Evolutionary conservation across 225 moss, liverwort and hornwort species (phyloP), one percentile per base, ranked within the genome.

Genomic region (Polytrichum commune): DNA sequence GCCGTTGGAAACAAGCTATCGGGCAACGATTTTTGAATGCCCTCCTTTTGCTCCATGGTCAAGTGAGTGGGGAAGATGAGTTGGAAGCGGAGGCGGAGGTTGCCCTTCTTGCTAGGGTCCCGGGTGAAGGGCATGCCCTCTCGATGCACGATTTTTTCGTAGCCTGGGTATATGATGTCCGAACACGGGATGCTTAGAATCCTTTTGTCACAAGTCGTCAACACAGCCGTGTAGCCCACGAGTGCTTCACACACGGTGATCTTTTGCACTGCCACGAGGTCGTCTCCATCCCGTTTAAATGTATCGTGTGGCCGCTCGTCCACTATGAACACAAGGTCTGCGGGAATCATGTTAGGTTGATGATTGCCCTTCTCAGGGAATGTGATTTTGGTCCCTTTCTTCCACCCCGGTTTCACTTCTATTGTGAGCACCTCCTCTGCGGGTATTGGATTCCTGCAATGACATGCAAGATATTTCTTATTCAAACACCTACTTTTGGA

Each of bases 321-420:
- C 27, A 97, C 77, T 19, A 87, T 75, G 71, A 97, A 97, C 1
- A 97, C 88, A 64, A 97, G 76, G 73, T 97, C 97, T 1, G 97
- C 92, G 0, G 94, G 89, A 55, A 92, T 82, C 64, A 92, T 89
- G 63, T 87, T 78, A 0, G 71, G 73, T 29, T 92, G 88, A 56
- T 91, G 85, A 57, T 97, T 94, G 0, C 97, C 97, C 81, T 94
- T 94, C 79, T 94, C 85, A 0, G 84, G 97, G 27, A 97, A 97
- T 0, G 84, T 91, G 27, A 92, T 72, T 77, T 92, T 92, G 33
- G 92, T 94, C 4, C 97, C 96, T 62, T 94, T 97, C 79, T 91
- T 97, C 97, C 97, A 97, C 8, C 97, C 97, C 0, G 94, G 92
- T 67, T 97, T 92, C 23, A 97, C 88, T 53, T 94, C 92, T 61